Conservation (phyloP, 805 yeast species). For the Kurtzmaniella fragi region DNA sequence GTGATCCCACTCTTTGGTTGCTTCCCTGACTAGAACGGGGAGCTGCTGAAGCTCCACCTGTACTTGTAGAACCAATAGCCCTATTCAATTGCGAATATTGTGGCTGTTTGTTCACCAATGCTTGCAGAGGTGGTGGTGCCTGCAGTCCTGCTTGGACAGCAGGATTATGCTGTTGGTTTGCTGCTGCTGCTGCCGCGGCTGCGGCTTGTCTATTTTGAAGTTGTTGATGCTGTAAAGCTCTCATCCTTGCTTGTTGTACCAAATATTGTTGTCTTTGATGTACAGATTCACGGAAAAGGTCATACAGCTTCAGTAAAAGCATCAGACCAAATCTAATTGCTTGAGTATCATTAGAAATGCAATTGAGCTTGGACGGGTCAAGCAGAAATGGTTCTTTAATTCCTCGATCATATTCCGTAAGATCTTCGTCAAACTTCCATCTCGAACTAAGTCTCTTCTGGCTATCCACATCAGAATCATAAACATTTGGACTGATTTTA, state of each 20-base stretch:
- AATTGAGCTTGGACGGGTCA: slow-evolving; percentile 81
- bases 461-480: slow-evolving; percentile 41
- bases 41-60: neutral
- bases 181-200: slow-evolving; percentile 6
- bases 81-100: neutral
- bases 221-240: slow-evolving; percentile 40
- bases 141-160: neutral
- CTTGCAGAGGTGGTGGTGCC: neutral
- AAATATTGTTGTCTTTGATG: slow-evolving; percentile 54
- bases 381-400: slow-evolving; percentile 49
- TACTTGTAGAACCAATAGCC: neutral
- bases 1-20: too few species aligned
- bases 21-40: neutral
- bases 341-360: slow-evolving; percentile 81
- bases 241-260: slow-evolving; percentile 46
- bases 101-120: neutral
- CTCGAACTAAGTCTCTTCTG: slow-evolving; percentile 50
- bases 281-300: slow-evolving; percentile 69
- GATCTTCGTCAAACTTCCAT: slow-evolving; percentile 65
- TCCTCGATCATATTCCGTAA: slow-evolving; percentile 34
- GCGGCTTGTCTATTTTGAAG: slow-evolving; percentile 10
- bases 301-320: slow-evolving; percentile 84
- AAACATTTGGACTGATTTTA: slow-evolving; percentile 30
- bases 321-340: slow-evolving; percentile 87
- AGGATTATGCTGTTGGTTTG: neutral